These are phyloP conservation scores for Rhizopogon vesiculosus DNA, from an alignment of 768 basidiomycete species.

Conservation along the genomic window DNA sequence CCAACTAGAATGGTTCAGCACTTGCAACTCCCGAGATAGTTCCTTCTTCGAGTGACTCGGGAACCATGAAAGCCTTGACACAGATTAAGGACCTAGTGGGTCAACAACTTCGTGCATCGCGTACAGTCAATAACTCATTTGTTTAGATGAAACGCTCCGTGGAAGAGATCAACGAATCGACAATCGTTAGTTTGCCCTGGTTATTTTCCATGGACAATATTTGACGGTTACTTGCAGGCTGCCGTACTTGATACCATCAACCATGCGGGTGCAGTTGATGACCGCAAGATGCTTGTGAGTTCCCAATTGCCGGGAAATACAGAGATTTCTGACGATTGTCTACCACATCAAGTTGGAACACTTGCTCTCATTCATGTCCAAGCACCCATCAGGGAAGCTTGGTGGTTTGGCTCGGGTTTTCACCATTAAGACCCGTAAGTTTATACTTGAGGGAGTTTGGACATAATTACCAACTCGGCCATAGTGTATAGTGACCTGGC, in stretches of 20 bases:
- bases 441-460: not conserved
- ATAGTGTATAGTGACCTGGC: constrained; percentile 78
- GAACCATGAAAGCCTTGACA: constrained; percentile 17
- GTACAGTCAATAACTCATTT: not conserved
- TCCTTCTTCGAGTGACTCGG: constrained; percentile 11
- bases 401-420: constrained; percentile 35
- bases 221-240: constrained; percentile 32
- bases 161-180: constrained; percentile 26
- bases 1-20: constrained; percentile 4
- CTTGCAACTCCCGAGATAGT: constrained; percentile 11
- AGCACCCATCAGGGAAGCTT: constrained; percentile 43
- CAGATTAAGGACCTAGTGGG: constrained; percentile 27
- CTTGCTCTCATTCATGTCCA: constrained; percentile 56
- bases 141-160: constrained; percentile 23
- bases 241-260: constrained; percentile 56
- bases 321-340: not conserved
- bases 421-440: constrained; percentile 53
- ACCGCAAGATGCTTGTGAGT: constrained; percentile 71
- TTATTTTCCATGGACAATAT: not conserved
- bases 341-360: constrained; percentile 59
- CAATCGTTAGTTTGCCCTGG: constrained; percentile 11
- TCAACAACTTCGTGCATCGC: not conserved
- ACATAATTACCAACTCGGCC: not conserved
- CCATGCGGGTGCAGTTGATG: constrained; percentile 63
- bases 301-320: not conserved